Conservation (phyloP, 1,284 basidiomycete genomes). For the Coniferiporia weirii region DNA sequence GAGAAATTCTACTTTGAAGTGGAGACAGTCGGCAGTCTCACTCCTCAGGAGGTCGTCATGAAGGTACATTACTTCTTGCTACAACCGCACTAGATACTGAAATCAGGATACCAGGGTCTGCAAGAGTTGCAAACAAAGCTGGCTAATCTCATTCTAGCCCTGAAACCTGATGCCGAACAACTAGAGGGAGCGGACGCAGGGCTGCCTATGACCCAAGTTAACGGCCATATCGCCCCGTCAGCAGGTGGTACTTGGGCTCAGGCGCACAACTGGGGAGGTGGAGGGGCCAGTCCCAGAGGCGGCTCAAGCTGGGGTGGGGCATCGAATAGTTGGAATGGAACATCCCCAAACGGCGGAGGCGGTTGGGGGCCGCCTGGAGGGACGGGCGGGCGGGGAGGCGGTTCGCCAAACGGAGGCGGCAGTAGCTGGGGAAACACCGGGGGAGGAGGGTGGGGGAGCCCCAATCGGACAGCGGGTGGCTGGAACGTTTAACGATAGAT, state of each 20-base stretch:
- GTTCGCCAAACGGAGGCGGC: slow-evolving; percentile 26
- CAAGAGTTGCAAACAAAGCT: slow-evolving; percentile 79
- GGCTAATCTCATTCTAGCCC: slow-evolving; percentile 71
- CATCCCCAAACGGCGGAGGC: slow-evolving; percentile 21
- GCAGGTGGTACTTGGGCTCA: slow-evolving; percentile 34
- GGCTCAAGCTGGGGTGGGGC: slow-evolving; percentile 24
- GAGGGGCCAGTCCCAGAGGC: slow-evolving; percentile 26
- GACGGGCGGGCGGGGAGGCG: slow-evolving; percentile 25
- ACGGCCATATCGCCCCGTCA: slow-evolving; percentile 27
- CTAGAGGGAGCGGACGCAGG: neutral
- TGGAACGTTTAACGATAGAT: slow-evolving; percentile 41
- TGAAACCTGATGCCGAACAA: slow-evolving; percentile 57
- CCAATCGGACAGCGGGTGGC: slow-evolving; percentile 41
- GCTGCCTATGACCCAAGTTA: slow-evolving; percentile 10
- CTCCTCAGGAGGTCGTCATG: slow-evolving; percentile 85
- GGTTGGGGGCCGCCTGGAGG: slow-evolving; percentile 27
- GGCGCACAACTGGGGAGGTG: slow-evolving; percentile 25
- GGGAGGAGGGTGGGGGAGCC: slow-evolving; percentile 33
- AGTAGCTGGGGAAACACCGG: slow-evolving; percentile 23
- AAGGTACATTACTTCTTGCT: slow-evolving; percentile 45
- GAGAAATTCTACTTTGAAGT: slow-evolving; percentile 88
- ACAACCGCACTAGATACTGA: neutral
- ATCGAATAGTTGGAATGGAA: slow-evolving; percentile 27
- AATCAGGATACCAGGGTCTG: slow-evolving; percentile 51
- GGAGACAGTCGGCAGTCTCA: slow-evolving; percentile 85